Conservation (phyloP, 140 eudicot genomes). For the Stevia rebaudiana region DNA sequence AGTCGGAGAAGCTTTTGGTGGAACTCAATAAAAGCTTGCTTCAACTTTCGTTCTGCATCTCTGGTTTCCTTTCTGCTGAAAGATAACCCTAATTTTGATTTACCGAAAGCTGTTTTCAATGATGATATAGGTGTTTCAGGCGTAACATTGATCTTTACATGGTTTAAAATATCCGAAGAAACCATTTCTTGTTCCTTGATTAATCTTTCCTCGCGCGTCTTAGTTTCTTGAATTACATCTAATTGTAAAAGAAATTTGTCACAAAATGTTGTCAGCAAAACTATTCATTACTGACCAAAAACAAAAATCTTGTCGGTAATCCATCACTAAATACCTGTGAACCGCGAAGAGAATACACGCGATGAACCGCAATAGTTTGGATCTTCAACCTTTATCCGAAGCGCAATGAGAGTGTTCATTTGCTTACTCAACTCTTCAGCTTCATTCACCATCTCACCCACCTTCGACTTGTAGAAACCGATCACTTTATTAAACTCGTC, state of each 20-base stretch:
- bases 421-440: constrained; percentile 61
- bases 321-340: neutral
- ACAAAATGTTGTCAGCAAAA: neutral
- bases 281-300: neutral
- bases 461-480: constrained; percentile 45
- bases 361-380: constrained; percentile 26
- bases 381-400: constrained; percentile 39
- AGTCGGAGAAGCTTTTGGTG: constrained; percentile 56
- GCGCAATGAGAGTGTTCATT: constrained; percentile 67
- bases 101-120: constrained; percentile 25
- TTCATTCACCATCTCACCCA: constrained; percentile 39
- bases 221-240: constrained; percentile 51
- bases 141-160: constrained; percentile 56
- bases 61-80: constrained; percentile 40
- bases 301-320: neutral
- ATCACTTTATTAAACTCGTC: constrained; percentile 68
- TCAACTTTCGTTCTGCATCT: constrained; percentile 42
- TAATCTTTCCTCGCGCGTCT: constrained; percentile 19
- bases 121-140: constrained; percentile 47
- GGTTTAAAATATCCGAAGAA: constrained; percentile 40
- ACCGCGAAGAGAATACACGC: constrained; percentile 14
- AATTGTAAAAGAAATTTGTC: constrained; percentile 3
- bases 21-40: constrained; percentile 50
- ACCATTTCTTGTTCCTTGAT: constrained; percentile 26
- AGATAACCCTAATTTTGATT: constrained; percentile 33